Conservation (phyloP, 2,329 filamentous ascomycete species). For the Alternaria sp. region DNA sequence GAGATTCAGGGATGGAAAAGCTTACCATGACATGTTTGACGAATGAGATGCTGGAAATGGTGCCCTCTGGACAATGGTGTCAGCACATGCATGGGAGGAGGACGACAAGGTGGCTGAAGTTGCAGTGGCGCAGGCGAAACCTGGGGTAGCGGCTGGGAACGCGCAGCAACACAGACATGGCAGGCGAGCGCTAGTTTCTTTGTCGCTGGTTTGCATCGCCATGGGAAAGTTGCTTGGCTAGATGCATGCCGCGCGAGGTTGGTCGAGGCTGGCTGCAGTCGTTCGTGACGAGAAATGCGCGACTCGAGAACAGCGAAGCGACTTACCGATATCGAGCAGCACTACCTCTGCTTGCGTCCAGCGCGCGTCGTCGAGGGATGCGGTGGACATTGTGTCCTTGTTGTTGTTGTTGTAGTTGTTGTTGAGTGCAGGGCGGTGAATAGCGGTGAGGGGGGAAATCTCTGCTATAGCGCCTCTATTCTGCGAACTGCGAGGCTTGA, state of each 20-base stretch:
- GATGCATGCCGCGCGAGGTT: conserved; percentile 30
- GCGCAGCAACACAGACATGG: conserved; percentile 28
- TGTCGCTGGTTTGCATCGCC: conserved; percentile 4
- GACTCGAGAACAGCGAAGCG: conserved; percentile 29
- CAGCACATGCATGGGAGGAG: conserved; percentile 32
- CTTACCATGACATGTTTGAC: conserved; percentile 84
- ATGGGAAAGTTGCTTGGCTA: conserved; percentile 31
- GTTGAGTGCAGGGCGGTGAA: conserved; percentile 42
- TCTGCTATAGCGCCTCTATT: conserved; percentile 26
- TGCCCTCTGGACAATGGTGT: conserved; percentile 69
- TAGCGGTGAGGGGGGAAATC: conserved; percentile 47
- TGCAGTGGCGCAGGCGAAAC: conserved; percentile 41
- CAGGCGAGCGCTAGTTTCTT: conserved; percentile 16
- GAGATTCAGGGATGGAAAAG: conserved; percentile 35
- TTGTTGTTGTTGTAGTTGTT: conserved; percentile 18
- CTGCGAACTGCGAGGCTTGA: conserved; percentile 22
- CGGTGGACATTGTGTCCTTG: conserved; percentile 37
- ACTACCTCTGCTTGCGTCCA: conserved; percentile 57
- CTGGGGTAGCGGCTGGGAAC: conserved; percentile 38
- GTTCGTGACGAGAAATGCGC: conserved; percentile 19
- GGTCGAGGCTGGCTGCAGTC: conserved; percentile 32
- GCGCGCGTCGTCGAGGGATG: conserved; percentile 39
- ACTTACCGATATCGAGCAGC: conserved; percentile 68
- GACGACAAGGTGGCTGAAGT: conserved; percentile 31
- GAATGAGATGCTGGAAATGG: conserved; percentile 83